phyloP scores from a whole-genome alignment of 441 rosid species.

The Breynia disticha region DNA sequence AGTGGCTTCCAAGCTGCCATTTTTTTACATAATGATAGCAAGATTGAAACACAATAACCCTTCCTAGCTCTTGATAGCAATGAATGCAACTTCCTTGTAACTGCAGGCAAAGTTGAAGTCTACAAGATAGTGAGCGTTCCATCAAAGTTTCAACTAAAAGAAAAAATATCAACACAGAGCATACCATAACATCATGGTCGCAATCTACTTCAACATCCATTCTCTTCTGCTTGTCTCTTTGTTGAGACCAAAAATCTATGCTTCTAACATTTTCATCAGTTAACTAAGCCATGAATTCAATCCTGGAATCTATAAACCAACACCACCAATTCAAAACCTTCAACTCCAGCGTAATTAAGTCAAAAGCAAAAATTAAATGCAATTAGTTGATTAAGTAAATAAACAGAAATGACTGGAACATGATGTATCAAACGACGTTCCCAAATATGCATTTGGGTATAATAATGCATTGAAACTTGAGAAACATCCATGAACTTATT shows the following conservation, averaged over 20 bases:
- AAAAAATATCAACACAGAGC: conserved; percentile 1
- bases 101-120: conserved; percentile 28
- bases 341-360: too few species aligned
- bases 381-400: too few species aligned
- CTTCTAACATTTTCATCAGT: conserved; percentile 23
- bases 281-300: conserved; percentile 60
- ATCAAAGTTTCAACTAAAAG: conserved; percentile 32
- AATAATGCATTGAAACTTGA: conserved; percentile 37
- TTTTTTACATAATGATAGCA: conserved; percentile 38
- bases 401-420: conserved; percentile 47
- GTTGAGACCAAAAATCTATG: conserved; percentile 30
- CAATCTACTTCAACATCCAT: conserved; percentile 45
- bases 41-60: conserved; percentile 45
- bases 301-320: conserved; percentile 55
- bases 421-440: conserved; percentile 74
- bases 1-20: conserved; percentile 38
- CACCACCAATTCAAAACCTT: conserved; percentile 1
- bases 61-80: conserved; percentile 29
- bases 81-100: conserved; percentile 27
- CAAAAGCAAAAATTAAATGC: background rate
- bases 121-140: conserved; percentile 40
- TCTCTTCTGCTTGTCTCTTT: conserved; percentile 70
- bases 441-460: conserved; percentile 61
- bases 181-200: conserved; percentile 33
- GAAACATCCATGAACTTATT: conserved; percentile 69